A percentile compares a stretch with the other conserved stretches of the same genome.
phyloP scores from a whole-genome alignment of 1,284 basidiomycete species.

The Somion occarium region DNA sequence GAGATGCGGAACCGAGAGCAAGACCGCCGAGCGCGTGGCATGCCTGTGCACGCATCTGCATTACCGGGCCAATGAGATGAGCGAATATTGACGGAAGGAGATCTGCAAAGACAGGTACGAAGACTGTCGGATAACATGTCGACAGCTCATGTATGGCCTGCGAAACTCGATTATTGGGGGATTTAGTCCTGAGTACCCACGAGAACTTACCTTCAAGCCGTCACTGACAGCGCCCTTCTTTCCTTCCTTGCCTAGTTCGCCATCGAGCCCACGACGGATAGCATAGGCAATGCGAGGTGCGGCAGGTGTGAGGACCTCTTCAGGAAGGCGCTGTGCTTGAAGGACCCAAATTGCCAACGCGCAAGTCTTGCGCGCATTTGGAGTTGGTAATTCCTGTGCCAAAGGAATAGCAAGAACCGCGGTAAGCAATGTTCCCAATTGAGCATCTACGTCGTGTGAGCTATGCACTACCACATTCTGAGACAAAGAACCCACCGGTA shows the following conservation, averaged over 20 bases:
- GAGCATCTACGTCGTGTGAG: conserved; percentile 42
- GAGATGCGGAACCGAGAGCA: conserved; percentile 42
- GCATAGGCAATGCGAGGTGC: conserved; percentile 63
- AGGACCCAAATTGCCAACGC: conserved; percentile 70
- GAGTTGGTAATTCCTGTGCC: conserved; percentile 61
- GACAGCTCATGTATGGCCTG: conserved; percentile 72
- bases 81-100: conserved; percentile 57
- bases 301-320: conserved; percentile 50
- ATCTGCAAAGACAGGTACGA: conserved; percentile 57
- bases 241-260: conserved; percentile 79
- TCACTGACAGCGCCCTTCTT: conserved; percentile 76
- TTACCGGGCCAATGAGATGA: conserved; percentile 58
- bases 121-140: conserved; percentile 53
- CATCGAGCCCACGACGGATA: conserved; percentile 70
- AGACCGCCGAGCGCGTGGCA: conserved; percentile 71
- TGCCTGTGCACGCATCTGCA: conserved; percentile 59
- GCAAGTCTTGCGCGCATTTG: conserved; percentile 78
- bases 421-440: conserved; percentile 55
- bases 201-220: conserved; percentile 55
- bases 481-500: conserved; percentile 40
- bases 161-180: conserved; percentile 10
- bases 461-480: not conserved
- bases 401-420: conserved; percentile 66
- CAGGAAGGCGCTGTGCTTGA: conserved; percentile 63
- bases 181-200: conserved; percentile 4